Evolutionary conservation across 768 basidiomycete species (phyloP).

Genomic region (Termitomyces sp.): DNA sequence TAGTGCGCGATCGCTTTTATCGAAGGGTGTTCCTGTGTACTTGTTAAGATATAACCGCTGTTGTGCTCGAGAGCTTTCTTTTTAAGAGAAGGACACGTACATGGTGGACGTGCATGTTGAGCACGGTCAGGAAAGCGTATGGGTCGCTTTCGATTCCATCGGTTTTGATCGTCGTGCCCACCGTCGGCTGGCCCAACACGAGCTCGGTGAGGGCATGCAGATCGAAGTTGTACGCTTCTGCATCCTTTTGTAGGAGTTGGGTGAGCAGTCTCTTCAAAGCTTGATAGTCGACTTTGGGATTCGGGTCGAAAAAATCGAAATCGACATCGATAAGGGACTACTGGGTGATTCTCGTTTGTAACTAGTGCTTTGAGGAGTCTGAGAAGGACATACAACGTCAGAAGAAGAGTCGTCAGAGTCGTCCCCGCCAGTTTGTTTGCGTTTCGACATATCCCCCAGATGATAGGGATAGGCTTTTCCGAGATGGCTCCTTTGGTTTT

Average conservation of each 20-base stretch:
- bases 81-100: conserved; percentile 29
- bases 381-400: conserved; percentile 19
- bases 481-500: no score
- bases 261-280: conserved; percentile 71
- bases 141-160: conserved; percentile 90
- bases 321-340: conserved; percentile 77
- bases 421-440: conserved; percentile 42
- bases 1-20: conserved; percentile 71
- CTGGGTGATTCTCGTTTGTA: conserved; percentile 12
- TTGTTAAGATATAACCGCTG: background rate
- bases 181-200: conserved; percentile 63
- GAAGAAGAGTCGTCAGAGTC: conserved; percentile 34
- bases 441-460: conserved; percentile 44
- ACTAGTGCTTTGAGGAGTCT: background rate
- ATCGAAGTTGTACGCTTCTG: conserved; percentile 50
- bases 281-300: conserved; percentile 77
- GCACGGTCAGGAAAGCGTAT: conserved; percentile 74
- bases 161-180: conserved; percentile 90
- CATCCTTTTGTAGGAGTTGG: conserved; percentile 73
- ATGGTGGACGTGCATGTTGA: conserved; percentile 71
- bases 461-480: no score
- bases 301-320: conserved; percentile 92
- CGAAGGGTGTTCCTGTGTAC: conserved; percentile 58
- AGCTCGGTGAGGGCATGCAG: conserved; percentile 76
- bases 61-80: background rate